phyloP scores from a whole-genome alignment of 768 basidiomycete genomes.

The Termitomyces sp. region DNA sequence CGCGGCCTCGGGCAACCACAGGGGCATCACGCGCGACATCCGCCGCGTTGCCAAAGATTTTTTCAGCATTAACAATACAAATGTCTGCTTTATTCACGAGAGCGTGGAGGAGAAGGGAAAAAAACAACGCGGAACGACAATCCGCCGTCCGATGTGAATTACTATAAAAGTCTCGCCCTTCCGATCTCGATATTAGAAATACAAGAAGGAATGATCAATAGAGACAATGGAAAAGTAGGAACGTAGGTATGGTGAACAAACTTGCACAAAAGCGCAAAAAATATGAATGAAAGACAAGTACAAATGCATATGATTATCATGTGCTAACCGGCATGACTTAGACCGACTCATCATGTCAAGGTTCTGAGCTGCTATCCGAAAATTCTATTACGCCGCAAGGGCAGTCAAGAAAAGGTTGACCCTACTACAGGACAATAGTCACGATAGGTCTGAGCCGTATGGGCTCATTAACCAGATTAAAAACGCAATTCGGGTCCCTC shows the following conservation, averaged over 20 bases:
- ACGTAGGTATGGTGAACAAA: not conserved
- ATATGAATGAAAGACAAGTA: not conserved
- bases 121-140: not conserved
- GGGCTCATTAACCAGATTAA: not conserved
- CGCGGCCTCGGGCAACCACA: constrained; percentile 8
- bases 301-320: not conserved
- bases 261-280: not conserved
- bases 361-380: not conserved
- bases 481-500: not conserved
- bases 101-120: too few relatives aligned
- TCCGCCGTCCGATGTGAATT: not conserved
- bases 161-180: not conserved
- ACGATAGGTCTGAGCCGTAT: not conserved
- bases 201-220: not conserved
- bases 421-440: not conserved
- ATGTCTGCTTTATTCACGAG: not conserved
- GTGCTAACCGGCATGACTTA: not conserved
- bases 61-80: constrained; percentile 5
- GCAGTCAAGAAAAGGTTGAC: not conserved
- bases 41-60: not conserved
- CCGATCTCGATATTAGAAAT: not conserved
- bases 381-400: not conserved
- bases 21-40: constrained; percentile 4
- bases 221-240: not conserved
- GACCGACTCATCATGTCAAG: too few relatives aligned